Conservation (phyloP, 2,329 filamentous ascomycete genomes). For the Cercospora brassicicola region DNA sequence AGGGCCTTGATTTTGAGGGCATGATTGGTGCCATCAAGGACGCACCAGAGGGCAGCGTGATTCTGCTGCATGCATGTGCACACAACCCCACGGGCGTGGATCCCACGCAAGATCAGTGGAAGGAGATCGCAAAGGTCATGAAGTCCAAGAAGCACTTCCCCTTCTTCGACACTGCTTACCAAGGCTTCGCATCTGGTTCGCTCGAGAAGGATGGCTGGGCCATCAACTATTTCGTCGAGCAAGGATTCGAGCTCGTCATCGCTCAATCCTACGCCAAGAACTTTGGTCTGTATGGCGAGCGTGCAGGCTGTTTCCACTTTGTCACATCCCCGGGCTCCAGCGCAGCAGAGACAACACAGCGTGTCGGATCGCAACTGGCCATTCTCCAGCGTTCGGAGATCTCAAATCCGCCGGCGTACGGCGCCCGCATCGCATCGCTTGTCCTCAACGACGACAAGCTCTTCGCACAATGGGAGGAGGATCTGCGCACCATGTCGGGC, state of each 20-base stretch:
- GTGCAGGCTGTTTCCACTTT: constrained; percentile 94
- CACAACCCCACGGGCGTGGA: constrained; percentile 99
- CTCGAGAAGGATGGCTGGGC: constrained; percentile 82
- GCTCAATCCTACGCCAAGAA: constrained; percentile 58
- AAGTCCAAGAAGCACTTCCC: constrained; percentile 82
- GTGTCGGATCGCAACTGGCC: constrained; percentile 84
- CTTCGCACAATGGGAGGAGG: constrained; percentile 88
- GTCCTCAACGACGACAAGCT: constrained; percentile 80
- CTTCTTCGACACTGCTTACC: constrained; percentile 98
- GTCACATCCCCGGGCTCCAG: constrained; percentile 72
- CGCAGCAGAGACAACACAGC: constrained; percentile 57
- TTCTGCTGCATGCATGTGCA: constrained; percentile 91
- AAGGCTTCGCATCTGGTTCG: constrained; percentile 93
- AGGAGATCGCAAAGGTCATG: constrained; percentile 77
- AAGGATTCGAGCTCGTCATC: constrained; percentile 70
- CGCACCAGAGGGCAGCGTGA: constrained; percentile 77
- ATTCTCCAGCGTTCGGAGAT: constrained; percentile 97
- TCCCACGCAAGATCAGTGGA: constrained; percentile 91
- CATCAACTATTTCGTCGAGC: constrained; percentile 89
- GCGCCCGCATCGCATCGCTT: constrained; percentile 80
- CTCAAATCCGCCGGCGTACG: constrained; percentile 92
- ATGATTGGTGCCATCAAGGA: constrained; percentile 71
- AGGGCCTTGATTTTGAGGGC: constrained; percentile 87
- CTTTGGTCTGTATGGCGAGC: constrained; percentile 88
- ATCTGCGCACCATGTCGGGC: constrained; percentile 89